Evolutionary conservation across 306 rosid species (phyloP), one percentile per base, ranked within the genome.

Genomic region (Citrullus mucosospermus): DNA sequence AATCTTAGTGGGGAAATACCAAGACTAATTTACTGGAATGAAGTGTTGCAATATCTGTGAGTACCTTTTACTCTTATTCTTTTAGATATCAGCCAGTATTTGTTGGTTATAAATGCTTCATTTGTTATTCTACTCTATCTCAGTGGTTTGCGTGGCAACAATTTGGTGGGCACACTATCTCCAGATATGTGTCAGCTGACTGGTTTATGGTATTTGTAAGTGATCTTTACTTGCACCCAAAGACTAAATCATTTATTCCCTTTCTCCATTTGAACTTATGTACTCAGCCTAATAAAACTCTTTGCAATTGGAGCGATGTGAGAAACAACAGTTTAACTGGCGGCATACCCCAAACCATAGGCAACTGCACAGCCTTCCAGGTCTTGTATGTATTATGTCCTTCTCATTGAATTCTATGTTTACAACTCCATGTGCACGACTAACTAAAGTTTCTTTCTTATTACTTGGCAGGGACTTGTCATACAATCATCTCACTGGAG

Each of bases 171-270:
- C 61, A 82, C 91, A 9, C 89, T 93, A 28, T 96, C 99, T 44
- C 89, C 93, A n/a, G 99, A 96, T 68, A 88, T 96, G 87, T 96
- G 99, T 79, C 99, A 93, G 84, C 84, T 93, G 73, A 91, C 99
- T 66, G 98, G 96, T 34, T 80, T 96, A 79, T 96, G 99, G 99
- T 96, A 93, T 62, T 96, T 96, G 99, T 96, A 91, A 92, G 99
- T 96, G 12, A 9, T 41, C 78, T 78, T 79, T 61, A n/a, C 50
- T 70, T 62, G 15, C 30, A 39, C 54, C 13, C 48, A 51, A 4
- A 15, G 6, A 18, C 43, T 62, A 43, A 12, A 9, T 10, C 44
- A 28, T 50, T 22, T 66, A 20, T 78, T 34, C 12, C 36, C 34
- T 22, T 34, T 48, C 7, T 2, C 55, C 8, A 30, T 22, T 63